These are phyloP conservation scores for Wickerhamiella infanticola DNA, from an alignment of 1,139 yeast species.

Conservation along the genomic window DNA sequence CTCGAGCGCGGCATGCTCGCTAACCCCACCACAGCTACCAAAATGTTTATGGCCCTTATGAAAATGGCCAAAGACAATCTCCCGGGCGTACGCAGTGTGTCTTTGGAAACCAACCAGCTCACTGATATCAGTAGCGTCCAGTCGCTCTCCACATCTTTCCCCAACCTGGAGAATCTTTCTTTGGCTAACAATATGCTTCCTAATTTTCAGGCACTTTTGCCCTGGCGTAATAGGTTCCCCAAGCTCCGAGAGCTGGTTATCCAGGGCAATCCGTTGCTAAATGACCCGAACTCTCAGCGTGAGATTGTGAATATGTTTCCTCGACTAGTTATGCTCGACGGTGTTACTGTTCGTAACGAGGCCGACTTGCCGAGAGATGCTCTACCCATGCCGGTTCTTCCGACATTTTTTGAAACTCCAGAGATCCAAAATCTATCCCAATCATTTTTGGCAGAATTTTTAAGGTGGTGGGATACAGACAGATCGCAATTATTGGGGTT, in stretches of 20 bases:
- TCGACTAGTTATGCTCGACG: conserved; percentile 61
- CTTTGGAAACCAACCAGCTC: conserved; percentile 55
- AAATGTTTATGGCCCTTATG: conserved; percentile 85
- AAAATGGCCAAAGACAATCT: conserved; percentile 49
- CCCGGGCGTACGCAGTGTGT: conserved; percentile 51
- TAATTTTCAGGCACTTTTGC: conserved; percentile 44
- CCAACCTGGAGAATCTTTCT: conserved; percentile 61
- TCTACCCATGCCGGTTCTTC: conserved; percentile 33
- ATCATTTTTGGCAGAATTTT: conserved; percentile 57
- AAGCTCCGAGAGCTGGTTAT: conserved; percentile 60
- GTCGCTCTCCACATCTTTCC: conserved; percentile 59
- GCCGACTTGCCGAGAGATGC: conserved; percentile 33
- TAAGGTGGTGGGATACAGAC: conserved; percentile 69
- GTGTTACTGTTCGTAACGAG: conserved; percentile 63
- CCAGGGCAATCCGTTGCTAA: conserved; percentile 59
- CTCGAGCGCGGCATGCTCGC: conserved; percentile 51
- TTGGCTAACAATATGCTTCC: conserved; percentile 58
- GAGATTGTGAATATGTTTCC: conserved; percentile 68
- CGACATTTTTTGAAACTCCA: conserved; percentile 69
- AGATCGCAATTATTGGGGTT: conserved; percentile 53
- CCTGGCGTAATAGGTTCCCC: conserved; percentile 66
- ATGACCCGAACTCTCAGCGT: conserved; percentile 35
- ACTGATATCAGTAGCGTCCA: conserved; percentile 48
- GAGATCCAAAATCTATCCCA: conserved; percentile 58
- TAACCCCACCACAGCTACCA: conserved; percentile 42